Evolutionary conservation across 2,329 filamentous ascomycete species (phyloP).

Genomic region (Eurotiales sp.): DNA sequence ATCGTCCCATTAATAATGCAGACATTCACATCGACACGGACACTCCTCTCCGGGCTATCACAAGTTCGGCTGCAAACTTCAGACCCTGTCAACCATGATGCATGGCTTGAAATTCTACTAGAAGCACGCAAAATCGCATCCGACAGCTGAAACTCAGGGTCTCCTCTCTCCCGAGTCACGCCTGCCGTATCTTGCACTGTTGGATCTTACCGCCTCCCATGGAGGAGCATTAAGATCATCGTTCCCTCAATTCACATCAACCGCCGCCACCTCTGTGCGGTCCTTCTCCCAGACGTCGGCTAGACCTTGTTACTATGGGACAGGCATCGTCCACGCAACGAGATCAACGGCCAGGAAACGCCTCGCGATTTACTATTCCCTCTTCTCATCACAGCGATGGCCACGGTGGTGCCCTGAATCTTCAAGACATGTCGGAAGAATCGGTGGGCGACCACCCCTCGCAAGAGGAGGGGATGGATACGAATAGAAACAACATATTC

Average conservation of each 20-base stretch:
- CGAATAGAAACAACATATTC: conserved; percentile 11
- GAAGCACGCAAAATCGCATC: not conserved
- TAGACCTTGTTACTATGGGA: conserved; percentile 38
- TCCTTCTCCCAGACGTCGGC: conserved; percentile 17
- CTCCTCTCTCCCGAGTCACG: conserved; percentile 2
- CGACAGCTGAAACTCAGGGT: not conserved
- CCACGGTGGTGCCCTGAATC: conserved; percentile 33
- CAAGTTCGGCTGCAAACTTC: not conserved
- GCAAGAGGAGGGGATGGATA: conserved; percentile 11
- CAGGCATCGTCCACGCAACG: conserved; percentile 41
- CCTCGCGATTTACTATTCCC: conserved; percentile 20
- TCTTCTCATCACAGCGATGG: conserved; percentile 24
- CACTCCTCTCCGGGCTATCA: not conserved
- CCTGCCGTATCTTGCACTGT: not conserved
- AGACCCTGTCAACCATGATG: not conserved
- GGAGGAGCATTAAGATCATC: conserved; percentile 8
- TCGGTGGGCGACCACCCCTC: conserved; percentile 21
- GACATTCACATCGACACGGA: not conserved
- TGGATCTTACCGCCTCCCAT: conserved; percentile 13
- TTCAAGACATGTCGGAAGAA: conserved; percentile 26
- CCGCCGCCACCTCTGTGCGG: conserved; percentile 11
- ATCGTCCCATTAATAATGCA: conserved; percentile 7
- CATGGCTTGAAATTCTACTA: not conserved
- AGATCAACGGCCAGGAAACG: conserved; percentile 28
- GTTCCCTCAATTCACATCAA: conserved; percentile 7